Evolutionary conservation across 768 basidiomycete genomes (phyloP).

Genomic region (Suillus tomentosus): DNA sequence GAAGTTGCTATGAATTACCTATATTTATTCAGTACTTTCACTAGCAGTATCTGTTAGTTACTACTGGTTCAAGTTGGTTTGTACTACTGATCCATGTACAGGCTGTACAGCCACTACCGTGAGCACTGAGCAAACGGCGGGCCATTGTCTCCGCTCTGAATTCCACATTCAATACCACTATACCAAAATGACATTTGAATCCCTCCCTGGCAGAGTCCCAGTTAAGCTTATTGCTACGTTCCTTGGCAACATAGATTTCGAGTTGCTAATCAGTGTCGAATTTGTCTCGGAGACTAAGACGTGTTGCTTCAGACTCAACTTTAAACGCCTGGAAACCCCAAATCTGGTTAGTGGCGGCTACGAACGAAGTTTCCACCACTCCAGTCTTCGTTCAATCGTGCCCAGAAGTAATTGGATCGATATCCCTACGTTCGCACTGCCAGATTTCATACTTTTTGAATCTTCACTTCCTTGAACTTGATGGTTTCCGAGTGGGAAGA

Average conservation of each 20-base stretch:
- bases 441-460: constrained; percentile 67
- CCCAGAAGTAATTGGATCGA: constrained; percentile 83
- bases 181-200: constrained; percentile 35
- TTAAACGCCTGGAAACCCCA: constrained; percentile 76
- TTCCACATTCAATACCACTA: not conserved
- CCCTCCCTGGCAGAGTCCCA: constrained; percentile 44
- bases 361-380: constrained; percentile 52
- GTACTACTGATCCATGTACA: not conserved
- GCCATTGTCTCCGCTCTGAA: too few relatives aligned
- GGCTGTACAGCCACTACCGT: not conserved
- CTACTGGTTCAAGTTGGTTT: too few relatives aligned
- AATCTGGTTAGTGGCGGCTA: constrained; percentile 51
- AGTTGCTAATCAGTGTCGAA: constrained; percentile 61
- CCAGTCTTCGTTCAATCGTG: constrained; percentile 63
- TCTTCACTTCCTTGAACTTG: constrained; percentile 66
- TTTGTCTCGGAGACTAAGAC: constrained; percentile 58
- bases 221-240: constrained; percentile 78
- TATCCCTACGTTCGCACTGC: constrained; percentile 61
- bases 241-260: constrained; percentile 66
- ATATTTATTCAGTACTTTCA: not conserved
- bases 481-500: constrained; percentile 72
- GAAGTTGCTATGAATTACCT: not conserved
- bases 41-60: not conserved
- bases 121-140: too few relatives aligned
- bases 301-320: constrained; percentile 60